Percentiles rank a stretch among this genome's conserved stretches.
phyloP scores from a whole-genome alignment of 768 basidiomycete genomes.

The Rhodotorula graminis region DNA sequence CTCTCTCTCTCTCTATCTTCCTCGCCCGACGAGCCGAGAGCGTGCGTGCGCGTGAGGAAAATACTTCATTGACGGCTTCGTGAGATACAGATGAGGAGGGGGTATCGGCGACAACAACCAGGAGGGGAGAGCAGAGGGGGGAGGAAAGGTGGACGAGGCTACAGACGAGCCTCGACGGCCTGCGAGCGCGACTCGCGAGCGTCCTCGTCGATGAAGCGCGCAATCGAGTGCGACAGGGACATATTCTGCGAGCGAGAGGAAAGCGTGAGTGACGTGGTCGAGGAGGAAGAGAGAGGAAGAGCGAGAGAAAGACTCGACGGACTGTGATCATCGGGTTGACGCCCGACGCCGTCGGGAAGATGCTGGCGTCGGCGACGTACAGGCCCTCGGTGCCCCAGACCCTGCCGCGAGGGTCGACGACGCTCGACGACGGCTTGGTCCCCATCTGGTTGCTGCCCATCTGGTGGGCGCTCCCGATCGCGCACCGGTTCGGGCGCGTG shows the following conservation, averaged over 20 bases:
- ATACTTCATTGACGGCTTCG: neutral
- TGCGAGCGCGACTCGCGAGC: neutral
- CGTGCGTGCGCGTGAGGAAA: too few species aligned
- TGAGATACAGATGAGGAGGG: neutral
- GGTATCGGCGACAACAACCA: neutral
- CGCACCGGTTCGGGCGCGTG: slow-evolving; percentile 23
- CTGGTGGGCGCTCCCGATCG: slow-evolving; percentile 42
- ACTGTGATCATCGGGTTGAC: slow-evolving; percentile 39
- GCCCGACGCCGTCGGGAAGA: slow-evolving; percentile 33
- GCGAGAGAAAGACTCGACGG: neutral
- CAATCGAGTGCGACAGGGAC: slow-evolving; percentile 31
- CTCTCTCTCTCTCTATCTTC: too few species aligned
- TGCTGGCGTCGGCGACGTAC: slow-evolving; percentile 44
- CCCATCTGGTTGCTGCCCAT: slow-evolving; percentile 46
- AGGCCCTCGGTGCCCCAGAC: slow-evolving; percentile 44
- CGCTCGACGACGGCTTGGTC: slow-evolving; percentile 35
- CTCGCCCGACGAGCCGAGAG: too few species aligned
- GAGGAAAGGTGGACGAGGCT: neutral
- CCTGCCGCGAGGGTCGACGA: slow-evolving; percentile 42
- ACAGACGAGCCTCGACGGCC: slow-evolving; percentile 20
- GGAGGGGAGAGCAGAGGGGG: neutral
- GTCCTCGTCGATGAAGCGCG: slow-evolving; percentile 34
- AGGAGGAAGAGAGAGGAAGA: too few species aligned
- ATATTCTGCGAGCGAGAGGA: slow-evolving; percentile 16
- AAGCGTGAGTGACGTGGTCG: neutral